Base-by-base conservation (phyloP, 768 basidiomycete species). In the Panaeolus papilionaceus region DNA sequence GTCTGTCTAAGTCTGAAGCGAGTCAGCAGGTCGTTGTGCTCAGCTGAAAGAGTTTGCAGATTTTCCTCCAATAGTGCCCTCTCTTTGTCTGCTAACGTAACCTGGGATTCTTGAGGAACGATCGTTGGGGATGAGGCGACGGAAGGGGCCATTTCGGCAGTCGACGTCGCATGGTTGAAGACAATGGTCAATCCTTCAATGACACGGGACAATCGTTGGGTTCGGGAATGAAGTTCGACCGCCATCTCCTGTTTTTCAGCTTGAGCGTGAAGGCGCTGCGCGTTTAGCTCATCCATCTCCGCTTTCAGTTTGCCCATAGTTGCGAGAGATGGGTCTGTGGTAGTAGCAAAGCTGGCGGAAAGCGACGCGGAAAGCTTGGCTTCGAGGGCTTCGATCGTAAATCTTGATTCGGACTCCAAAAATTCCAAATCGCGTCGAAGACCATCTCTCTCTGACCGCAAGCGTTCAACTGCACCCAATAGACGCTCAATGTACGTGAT, bases 401-500 rank as follows among this genome's bases (percentile, higher is more conserved):
- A 90, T 69, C 81, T 85, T 28, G 87, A 86, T 77, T 94, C 92
- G 2, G 83, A 80, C 69, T 91, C 84, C 64, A 90, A 79, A 76
- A 93, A 94, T 62, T 91, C 83, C 14, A 94, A 76, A 64, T 90
- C 84, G 6, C 88, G 84, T 63, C 84, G 84, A 33, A 92, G 82
- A 58, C 77, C 79, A 69, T 93, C 89, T 4, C 92, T 83, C 71
- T 94, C 91, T 4, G 76, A 75, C 4, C 92, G 88, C 58, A 93
- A 79, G 39, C 92, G 86, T n/a, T 88, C 85, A 49, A 92, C 80
- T 1, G 92, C 88, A 33, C 76, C 76, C 62, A 93, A 80, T 26
- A 93, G 80, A 44, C 84, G 85, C 68, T 86, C 86, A 39, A 91
- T 81, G 51, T 85, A 78, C 20, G 71, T 75, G 18, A 85, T 74